Evolutionary conservation across 2,329 filamentous ascomycete species (phyloP), one percentile per base, ranked within the genome.

Genomic region (Talaromyces sp.): DNA sequence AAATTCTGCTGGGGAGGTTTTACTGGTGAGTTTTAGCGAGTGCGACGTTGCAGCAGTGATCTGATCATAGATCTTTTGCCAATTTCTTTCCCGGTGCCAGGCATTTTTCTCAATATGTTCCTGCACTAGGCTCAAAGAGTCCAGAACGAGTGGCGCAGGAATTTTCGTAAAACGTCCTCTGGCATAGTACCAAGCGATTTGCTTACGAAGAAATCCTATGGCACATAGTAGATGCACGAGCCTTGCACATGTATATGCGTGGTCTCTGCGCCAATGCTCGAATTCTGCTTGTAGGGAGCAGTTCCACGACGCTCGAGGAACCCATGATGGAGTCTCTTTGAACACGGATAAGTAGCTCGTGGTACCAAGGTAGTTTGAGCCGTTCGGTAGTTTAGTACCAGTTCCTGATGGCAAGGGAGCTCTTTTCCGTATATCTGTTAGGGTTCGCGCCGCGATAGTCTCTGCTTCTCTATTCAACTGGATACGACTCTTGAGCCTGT

Each of bases 311-410:
- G 50, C 36, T 2, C 46, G 56, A 17, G 45, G 48, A 25, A 35
- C 31, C 40, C 33, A 53, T 7, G 28, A 54, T 9, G 48, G 50
- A 15, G 48, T 37, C 45, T 58, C 56, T 13, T 31, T 53, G 22
- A 58, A 58, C 4, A 58, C 56, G 1, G 50, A 53, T 25, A 58
- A 54, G 56, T 58, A 58, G 51, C 56, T 53, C 22, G 56, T 58
- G 21, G 39, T 46, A 19, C 50, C 56, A 22, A 58, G 56, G 40
- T 53, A 58, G 22, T 43, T 43, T 22, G 33, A 53, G 11, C 28
- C 9, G 21, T 40, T 45, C 1, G 45, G 36, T 9, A 35, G 19
- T 43, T 21, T 52, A 19, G 25, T n/a, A 35, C 2, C 10, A 21
- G 28, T 8, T 2, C 9, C 43, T 11, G 15, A 1, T 11, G 46